Evolutionary conservation across 257 asterid species (phyloP), one percentile per base, ranked within the genome.

Genomic region (Plantago elongata): DNA sequence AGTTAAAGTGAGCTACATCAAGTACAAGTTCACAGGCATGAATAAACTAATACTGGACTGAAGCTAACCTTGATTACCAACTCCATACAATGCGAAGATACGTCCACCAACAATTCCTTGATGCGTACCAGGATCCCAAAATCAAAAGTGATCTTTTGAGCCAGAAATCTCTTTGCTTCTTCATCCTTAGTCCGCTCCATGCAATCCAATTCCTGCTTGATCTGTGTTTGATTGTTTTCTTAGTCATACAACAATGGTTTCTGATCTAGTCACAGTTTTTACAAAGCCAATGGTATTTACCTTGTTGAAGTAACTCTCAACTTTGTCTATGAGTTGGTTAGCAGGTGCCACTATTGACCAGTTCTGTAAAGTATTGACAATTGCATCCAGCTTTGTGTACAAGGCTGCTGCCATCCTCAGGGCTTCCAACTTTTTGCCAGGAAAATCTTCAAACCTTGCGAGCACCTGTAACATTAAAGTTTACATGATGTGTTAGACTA

Each of bases 1-100:
- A 22, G 27, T 22, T 1, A 22, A 22, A 22, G 40, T 34, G 8
- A 34, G 40, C 4, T 34, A 7, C 40, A 34, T 34, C 7, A 34
- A 45, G 54, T n/a, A n/a, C 27, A 1, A 12, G 15, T n/a, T 15
- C 54, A n/a, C 54, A 49, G 37, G 60, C 44, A 55, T 22, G 7
- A 18, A n/a, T 40, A 15, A 30, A 64, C 37, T 60, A 8, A 34
- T 10, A n/a, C 42, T 27, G 22, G 40, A 13, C 40, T 17, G 37
- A 57, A 45, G 13, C 82, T 64, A 62, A 86, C 97, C 97, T 90
- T 85, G 29, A 90, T 84, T n/a, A 92, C 90, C 57, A 74, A 64
- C 67, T 90, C 96, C 96, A 87, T 87, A 29, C 96, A 90, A 75
- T 76, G 68, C 11, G 97, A 87, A 51, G 97, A 90, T 60, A 87